These are phyloP conservation scores for Globisporangium acanthophoron DNA, from an alignment of 352 stramenopile genomes.

Conservation along the genomic window DNA sequence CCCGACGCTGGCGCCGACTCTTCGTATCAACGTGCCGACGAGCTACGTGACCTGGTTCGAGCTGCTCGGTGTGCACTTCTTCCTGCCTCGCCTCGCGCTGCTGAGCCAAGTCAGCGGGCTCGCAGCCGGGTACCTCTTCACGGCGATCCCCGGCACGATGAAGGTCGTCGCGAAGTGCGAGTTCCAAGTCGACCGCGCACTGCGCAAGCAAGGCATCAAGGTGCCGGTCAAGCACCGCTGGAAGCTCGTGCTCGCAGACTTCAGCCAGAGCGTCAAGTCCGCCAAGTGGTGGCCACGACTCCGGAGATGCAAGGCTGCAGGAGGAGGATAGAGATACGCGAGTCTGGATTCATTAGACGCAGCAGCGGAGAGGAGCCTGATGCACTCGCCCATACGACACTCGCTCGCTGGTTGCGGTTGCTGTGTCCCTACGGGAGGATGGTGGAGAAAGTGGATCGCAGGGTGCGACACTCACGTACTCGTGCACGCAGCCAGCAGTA, in stretches of 20 bases:
- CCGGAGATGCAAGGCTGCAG: constrained; percentile 3
- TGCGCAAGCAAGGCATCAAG: constrained; percentile 11
- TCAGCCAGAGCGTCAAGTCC: constrained; percentile 1
- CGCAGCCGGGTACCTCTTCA: constrained; percentile 24
- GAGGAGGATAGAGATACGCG: neutral
- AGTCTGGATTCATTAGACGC: neutral
- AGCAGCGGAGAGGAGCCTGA: neutral
- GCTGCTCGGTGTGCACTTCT: constrained; percentile 36
- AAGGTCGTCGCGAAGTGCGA: constrained; percentile 5
- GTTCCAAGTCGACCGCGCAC: neutral
- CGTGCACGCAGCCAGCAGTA: too few relatives aligned
- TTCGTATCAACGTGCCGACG: constrained; percentile 24
- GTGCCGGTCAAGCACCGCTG: constrained; percentile 13
- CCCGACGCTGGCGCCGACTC: constrained; percentile 13
- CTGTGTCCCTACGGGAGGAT: too few relatives aligned
- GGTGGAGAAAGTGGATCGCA: too few relatives aligned
- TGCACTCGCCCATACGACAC: neutral
- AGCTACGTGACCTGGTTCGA: constrained; percentile 53
- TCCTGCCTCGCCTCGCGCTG: constrained; percentile 41
- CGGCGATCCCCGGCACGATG: constrained; percentile 8
- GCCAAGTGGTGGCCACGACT: constrained; percentile 10
- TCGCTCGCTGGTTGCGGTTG: neutral
- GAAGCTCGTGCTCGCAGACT: constrained; percentile 8
- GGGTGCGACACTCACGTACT: too few relatives aligned
- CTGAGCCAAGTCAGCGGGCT: constrained; percentile 51